A percentile compares a stretch with the other conserved stretches of the same genome.
Conservation (phyloP, 805 yeast species). For the Soucietia sequanensis region DNA sequence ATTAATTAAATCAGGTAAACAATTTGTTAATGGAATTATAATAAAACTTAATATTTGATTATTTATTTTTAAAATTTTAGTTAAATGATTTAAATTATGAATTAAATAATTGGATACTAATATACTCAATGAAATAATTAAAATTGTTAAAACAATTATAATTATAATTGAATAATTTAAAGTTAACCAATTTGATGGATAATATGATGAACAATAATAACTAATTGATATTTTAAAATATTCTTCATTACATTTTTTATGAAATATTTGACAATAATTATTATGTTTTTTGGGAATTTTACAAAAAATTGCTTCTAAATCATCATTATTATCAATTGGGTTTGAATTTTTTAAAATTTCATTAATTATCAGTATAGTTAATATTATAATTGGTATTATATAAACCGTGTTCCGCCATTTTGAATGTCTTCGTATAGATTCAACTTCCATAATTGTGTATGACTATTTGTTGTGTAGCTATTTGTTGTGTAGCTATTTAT, state of each 20-base stretch:
- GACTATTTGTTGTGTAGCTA: no score
- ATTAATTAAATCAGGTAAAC: conserved; percentile 37
- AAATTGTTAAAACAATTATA: conserved; percentile 11
- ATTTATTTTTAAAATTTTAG: conserved; percentile 21
- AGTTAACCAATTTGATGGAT: conserved; percentile 11
- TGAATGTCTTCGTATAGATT: no score
- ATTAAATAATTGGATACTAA: conserved; percentile 35
- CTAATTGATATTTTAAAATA: conserved; percentile 27
- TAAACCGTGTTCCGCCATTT: conserved; percentile 1
- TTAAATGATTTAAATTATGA: conserved; percentile 25
- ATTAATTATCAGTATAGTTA: conserved; percentile 1
- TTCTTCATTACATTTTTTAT: conserved; percentile 15
- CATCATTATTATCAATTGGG: no score
- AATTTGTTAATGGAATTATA: conserved; percentile 35
- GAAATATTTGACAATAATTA: conserved; percentile 17
- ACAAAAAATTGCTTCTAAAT: no score
- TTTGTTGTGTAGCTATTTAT: no score
- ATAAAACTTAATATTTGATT: conserved; percentile 31
- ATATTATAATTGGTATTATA: neutral
- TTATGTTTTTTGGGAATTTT: neutral
- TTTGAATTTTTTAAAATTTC: no score
- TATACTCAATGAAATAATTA: conserved; percentile 27
- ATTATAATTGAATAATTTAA: conserved; percentile 11
- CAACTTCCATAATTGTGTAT: no score
- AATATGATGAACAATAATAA: conserved; percentile 25